These are phyloP conservation scores for Lentinula guzmanii DNA, from an alignment of 768 basidiomycete genomes.

Conservation along the genomic window DNA sequence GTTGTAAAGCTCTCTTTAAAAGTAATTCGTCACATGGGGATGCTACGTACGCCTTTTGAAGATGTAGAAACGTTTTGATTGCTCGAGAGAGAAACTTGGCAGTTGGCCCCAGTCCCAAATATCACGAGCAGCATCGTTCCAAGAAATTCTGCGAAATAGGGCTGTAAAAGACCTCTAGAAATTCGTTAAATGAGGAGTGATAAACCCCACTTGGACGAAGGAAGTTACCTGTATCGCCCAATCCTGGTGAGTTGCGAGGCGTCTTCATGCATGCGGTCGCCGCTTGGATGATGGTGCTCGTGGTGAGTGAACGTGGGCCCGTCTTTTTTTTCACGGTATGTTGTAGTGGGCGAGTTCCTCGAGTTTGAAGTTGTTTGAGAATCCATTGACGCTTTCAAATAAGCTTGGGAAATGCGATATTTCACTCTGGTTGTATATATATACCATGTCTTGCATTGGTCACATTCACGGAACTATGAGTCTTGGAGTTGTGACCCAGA, in stretches of 20 bases:
- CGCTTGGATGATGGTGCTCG: not conserved
- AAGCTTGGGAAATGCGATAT: not conserved
- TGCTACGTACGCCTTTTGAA: constrained; percentile 39
- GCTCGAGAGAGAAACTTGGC: constrained; percentile 41
- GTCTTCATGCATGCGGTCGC: not conserved
- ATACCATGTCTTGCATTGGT: not conserved
- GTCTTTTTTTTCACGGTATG: not conserved
- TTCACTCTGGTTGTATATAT: not conserved
- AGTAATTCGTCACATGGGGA: not conserved
- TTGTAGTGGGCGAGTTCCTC: not conserved
- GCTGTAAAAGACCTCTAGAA: constrained; percentile 23
- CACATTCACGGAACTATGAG: not conserved
- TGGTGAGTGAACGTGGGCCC: not conserved
- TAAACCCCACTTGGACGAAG: not conserved
- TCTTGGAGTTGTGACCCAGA: not conserved
- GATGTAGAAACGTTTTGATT: constrained; percentile 31
- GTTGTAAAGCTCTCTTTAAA: not conserved
- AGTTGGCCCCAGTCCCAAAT: constrained; percentile 43
- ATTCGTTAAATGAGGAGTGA: not conserved
- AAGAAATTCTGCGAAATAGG: constrained; percentile 47
- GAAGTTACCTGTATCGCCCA: not conserved
- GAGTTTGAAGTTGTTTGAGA: not conserved
- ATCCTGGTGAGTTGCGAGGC: not conserved
- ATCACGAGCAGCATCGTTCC: constrained; percentile 49
- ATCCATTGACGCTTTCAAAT: not conserved